phyloP scores from a whole-genome alignment of 1,284 basidiomycete species.

The Chalciporus sp. region DNA sequence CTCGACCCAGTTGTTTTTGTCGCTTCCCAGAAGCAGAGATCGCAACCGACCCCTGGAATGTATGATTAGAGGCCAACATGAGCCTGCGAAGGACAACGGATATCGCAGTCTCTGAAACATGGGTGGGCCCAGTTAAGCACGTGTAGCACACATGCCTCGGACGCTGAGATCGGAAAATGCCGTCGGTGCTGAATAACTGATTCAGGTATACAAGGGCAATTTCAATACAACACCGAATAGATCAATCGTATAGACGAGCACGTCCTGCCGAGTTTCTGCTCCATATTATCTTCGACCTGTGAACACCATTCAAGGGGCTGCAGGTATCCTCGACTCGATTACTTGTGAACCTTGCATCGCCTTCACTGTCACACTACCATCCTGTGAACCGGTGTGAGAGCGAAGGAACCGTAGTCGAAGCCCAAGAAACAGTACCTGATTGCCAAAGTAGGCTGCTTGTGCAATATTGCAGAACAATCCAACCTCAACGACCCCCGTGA shows the following conservation, averaged over 20 bases:
- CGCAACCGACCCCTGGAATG: too few species aligned
- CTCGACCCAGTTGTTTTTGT: too few species aligned
- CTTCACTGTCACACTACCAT: slow-evolving; percentile 35
- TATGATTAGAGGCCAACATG: too few species aligned
- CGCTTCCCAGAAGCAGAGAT: too few species aligned
- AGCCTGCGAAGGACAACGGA: too few species aligned
- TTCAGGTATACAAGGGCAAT: not conserved
- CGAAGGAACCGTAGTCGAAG: not conserved
- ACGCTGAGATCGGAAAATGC: too few species aligned
- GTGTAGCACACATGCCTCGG: too few species aligned
- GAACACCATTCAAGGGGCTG: slow-evolving; percentile 12
- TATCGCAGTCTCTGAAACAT: too few species aligned
- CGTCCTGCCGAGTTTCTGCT: not conserved
- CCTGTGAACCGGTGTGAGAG: slow-evolving; percentile 16
- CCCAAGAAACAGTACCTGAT: slow-evolving; percentile 56
- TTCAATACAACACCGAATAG: not conserved
- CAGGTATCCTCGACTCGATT: slow-evolving; percentile 21
- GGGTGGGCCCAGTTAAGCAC: too few species aligned
- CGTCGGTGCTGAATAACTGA: not conserved
- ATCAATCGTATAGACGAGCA: not conserved
- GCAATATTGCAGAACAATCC: slow-evolving; percentile 94
- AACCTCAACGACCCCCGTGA: slow-evolving; percentile 97
- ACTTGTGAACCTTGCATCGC: slow-evolving; percentile 14
- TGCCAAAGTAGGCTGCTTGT: slow-evolving; percentile 97
- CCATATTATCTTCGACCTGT: not conserved